Conservation (phyloP, 768 basidiomycete genomes). For the Leccinum obscurum region DNA sequence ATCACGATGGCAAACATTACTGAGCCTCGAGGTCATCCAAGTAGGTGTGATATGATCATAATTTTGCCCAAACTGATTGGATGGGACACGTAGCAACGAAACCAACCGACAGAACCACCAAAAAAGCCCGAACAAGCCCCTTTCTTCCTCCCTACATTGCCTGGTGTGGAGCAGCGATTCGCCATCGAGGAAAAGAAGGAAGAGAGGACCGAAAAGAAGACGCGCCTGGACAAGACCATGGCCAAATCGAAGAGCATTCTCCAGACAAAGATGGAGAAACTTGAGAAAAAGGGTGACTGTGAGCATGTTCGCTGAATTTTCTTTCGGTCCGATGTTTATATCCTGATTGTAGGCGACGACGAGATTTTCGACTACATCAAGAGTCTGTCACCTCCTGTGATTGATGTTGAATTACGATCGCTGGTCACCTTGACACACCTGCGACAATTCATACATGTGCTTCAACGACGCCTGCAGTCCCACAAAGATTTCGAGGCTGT, state of each 20-base stretch:
- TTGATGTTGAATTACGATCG: slow-evolving; percentile 88
- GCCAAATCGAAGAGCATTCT: slow-evolving; percentile 67
- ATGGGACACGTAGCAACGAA: slow-evolving; percentile 65
- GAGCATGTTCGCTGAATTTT: slow-evolving; percentile 34
- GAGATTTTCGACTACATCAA: slow-evolving; percentile 83
- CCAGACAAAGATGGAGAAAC: slow-evolving; percentile 57
- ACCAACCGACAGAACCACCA: slow-evolving; percentile 94
- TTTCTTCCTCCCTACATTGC: slow-evolving; percentile 93
- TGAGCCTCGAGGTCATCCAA: slow-evolving; percentile 93
- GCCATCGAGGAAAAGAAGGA: slow-evolving; percentile 49
- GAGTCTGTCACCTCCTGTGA: slow-evolving; percentile 82
- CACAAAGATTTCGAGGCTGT: slow-evolving; percentile 95
- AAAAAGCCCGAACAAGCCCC: slow-evolving; percentile 95
- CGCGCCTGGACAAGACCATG: slow-evolving; percentile 53
- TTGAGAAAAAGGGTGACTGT: slow-evolving; percentile 68
- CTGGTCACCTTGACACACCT: slow-evolving; percentile 66
- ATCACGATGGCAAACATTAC: slow-evolving; percentile 93
- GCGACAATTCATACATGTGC: slow-evolving; percentile 67
- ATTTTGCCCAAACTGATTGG: background rate
- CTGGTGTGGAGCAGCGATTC: slow-evolving; percentile 85
- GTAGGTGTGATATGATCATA: slow-evolving; percentile 40
- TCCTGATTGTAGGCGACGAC: slow-evolving; percentile 54
- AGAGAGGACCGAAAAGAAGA: slow-evolving; percentile 40
- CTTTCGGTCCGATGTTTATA: slow-evolving; percentile 7
- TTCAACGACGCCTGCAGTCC: slow-evolving; percentile 63